Evolutionary conservation across 768 basidiomycete species (phyloP), one percentile per base, ranked within the genome.

Genomic region (Mycena capillaripes): DNA sequence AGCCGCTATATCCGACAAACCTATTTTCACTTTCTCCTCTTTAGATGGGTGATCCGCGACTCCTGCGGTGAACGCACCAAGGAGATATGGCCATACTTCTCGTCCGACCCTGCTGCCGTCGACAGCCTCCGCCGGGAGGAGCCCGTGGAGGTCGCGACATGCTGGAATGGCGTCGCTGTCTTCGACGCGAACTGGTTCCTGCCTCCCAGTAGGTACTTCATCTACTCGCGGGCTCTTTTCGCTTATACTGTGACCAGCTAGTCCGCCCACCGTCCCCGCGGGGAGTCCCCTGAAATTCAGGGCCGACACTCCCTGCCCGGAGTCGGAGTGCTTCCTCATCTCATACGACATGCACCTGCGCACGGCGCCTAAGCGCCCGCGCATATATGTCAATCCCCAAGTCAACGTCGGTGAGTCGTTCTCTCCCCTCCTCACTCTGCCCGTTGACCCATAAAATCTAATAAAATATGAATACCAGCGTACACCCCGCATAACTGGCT

Each of bases 121-220:
- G 83, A 85, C 64, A 93, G 93, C 77, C 87, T 95, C 5, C 93
- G 74, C 32, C 71, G 74, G 6, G 71, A 77, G 36, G 69, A 66
- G 25, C 74, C 93, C 9, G 82, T 94, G 36, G 93, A 94, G 77
- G 91, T 95, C 55, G 93, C 95, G 81, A 91, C 92, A 1, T 95
- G 93, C 84, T 95, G 93, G 93, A 95, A 95, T 79, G 93, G 93
- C 46, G 88, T 95, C 77, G 93, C 93, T 46, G 84, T 93, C n/a
- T 86, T 95, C 65, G 93, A 94, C 36, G 76, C 75, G 21, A 29
- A 27, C 6, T 77, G 76, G 76, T 77, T 77, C 60, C 23, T 71
- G 1, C 75, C 42, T 38, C 55, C 69, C 12, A 65, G 71, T 70
- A 40, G 10, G 40, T 42, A 68, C 32, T 14, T 25, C 3, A 19